Percentiles rank a stretch among this genome's conserved stretches.
Conservation (phyloP, 2,329 filamentous ascomycete species). For the Macrophomina pseudophaseolina region DNA sequence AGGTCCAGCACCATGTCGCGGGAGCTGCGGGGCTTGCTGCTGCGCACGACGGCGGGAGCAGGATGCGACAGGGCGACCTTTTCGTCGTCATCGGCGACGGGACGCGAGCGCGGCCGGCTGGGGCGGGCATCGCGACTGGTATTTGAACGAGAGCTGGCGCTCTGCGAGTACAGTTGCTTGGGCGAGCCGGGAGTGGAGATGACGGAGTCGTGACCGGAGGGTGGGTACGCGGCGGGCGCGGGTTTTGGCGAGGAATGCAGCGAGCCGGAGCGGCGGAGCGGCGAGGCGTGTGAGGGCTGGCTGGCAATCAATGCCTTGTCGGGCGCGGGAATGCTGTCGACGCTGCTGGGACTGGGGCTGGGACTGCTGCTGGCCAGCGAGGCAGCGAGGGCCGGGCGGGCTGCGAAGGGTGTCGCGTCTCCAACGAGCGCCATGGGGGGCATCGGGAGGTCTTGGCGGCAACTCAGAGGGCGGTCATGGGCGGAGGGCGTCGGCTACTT, state of each 20-base stretch:
- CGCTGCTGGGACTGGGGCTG: slow-evolving; percentile 28
- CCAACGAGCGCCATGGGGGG: slow-evolving; percentile 20
- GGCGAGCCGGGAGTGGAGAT: slow-evolving; percentile 43
- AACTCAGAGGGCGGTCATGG: slow-evolving; percentile 14
- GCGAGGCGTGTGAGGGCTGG: slow-evolving; percentile 35
- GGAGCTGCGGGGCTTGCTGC: slow-evolving; percentile 24
- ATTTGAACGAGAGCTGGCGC: slow-evolving; percentile 38
- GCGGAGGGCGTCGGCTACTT: slow-evolving; percentile 9
- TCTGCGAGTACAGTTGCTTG: slow-evolving; percentile 40
- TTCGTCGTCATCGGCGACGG: slow-evolving; percentile 31
- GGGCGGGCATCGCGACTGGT: slow-evolving; percentile 32
- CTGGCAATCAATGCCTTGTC: slow-evolving; percentile 29
- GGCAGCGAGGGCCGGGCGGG: slow-evolving; percentile 23
- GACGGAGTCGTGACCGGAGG: slow-evolving; percentile 41
- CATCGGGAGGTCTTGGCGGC: slow-evolving; percentile 3
- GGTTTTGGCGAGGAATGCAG: slow-evolving; percentile 24
- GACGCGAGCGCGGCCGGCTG: slow-evolving; percentile 30
- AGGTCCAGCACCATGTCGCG: slow-evolving; percentile 39
- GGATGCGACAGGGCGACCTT: slow-evolving; percentile 27
- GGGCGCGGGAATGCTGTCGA: slow-evolving; percentile 26
- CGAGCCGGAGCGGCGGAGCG: slow-evolving; percentile 29
- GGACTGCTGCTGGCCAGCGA: not conserved
- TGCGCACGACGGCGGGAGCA: slow-evolving; percentile 11
- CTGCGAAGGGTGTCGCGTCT: slow-evolving; percentile 32
- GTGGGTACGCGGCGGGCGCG: slow-evolving; percentile 14